Percentiles rank a stretch among this genome's conserved stretches.
Conservation (phyloP, 257 asterid genomes). For the Nicotiana tabacum region DNA sequence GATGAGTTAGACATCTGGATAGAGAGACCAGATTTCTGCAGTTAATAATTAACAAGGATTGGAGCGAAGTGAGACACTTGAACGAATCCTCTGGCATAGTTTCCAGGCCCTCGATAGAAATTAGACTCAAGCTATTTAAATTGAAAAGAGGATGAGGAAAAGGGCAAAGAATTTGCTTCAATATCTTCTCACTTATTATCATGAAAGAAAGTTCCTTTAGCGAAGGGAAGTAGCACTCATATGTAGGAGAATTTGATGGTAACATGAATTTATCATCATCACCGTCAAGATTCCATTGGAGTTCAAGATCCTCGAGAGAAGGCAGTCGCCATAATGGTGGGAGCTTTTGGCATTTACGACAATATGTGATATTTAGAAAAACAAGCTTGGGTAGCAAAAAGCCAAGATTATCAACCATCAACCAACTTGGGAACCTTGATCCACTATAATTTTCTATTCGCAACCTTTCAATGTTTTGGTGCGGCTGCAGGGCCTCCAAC, state of each 20-base stretch:
- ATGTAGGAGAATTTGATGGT: neutral
- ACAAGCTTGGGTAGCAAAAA: neutral
- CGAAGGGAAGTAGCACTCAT: neutral
- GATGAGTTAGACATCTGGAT: neutral
- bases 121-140: neutral
- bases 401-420: conserved; percentile 4
- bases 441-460: neutral
- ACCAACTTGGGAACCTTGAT: conserved; percentile 4
- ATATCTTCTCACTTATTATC: neutral
- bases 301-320: neutral
- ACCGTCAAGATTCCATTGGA: neutral
- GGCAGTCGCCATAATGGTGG: neutral
- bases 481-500: neutral
- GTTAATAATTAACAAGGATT: neutral
- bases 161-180: neutral
- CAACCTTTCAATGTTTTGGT: neutral
- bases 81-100: neutral
- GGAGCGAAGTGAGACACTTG: neutral
- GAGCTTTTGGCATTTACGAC: neutral
- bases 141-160: neutral
- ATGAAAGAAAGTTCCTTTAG: neutral
- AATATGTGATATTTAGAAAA: neutral
- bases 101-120: neutral
- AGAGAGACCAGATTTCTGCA: neutral
- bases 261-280: neutral